These are phyloP conservation scores for Monosporascus sp. DNA, from an alignment of 2,329 filamentous ascomycete genomes.

Conservation along the genomic window DNA sequence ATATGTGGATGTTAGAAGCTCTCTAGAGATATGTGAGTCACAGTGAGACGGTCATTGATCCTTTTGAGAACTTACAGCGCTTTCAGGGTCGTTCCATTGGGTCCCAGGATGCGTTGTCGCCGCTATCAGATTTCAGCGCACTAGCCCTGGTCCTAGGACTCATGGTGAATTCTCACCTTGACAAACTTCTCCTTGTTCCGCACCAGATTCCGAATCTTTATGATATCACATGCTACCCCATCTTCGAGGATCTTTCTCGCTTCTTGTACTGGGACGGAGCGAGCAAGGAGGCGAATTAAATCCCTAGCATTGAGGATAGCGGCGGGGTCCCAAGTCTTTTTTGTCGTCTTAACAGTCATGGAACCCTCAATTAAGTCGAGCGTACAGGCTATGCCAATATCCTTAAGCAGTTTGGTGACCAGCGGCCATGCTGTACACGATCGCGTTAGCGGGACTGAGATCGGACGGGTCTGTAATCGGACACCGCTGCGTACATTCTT, in stretches of 20 bases:
- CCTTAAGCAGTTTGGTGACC: constrained; percentile 81
- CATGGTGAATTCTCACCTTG: constrained; percentile 41
- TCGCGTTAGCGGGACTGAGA: not conserved
- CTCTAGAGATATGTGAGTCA: constrained; percentile 36
- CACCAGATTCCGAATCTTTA: constrained; percentile 89
- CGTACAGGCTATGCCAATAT: constrained; percentile 81
- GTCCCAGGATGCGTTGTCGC: constrained; percentile 85
- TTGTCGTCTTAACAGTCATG: constrained; percentile 94
- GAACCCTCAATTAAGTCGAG: constrained; percentile 92
- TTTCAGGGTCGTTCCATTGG: constrained; percentile 87
- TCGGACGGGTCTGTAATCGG: not conserved
- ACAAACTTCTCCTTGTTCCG: constrained; percentile 93
- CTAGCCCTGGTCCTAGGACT: not conserved
- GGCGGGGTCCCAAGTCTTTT: constrained; percentile 82
- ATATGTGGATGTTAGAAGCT: constrained; percentile 86
- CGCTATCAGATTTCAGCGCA: constrained; percentile 33
- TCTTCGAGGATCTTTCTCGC: constrained; percentile 93
- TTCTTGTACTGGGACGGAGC: constrained; percentile 88
- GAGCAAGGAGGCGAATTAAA: constrained; percentile 84
- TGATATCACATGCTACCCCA: constrained; percentile 85
- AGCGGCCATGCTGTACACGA: constrained; percentile 61
- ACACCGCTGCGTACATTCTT: constrained; percentile 50
- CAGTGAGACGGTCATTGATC: not conserved
- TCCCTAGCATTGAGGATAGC: constrained; percentile 91
- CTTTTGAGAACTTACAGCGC: constrained; percentile 48